phyloP scores from a whole-genome alignment of 2,329 filamentous ascomycete genomes.

The Cladosporium sp. region DNA sequence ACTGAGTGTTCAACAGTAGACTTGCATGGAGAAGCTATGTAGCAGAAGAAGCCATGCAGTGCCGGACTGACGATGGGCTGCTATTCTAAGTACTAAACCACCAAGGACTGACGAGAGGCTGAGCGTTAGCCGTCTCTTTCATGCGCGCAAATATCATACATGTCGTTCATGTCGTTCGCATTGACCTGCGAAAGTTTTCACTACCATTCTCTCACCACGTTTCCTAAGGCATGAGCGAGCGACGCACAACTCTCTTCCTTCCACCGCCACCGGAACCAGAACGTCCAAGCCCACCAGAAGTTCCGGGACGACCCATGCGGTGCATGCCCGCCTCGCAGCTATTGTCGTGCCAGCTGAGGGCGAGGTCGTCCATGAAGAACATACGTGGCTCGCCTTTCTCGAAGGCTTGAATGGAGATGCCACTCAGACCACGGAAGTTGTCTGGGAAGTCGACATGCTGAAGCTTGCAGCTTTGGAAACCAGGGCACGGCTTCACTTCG shows the following conservation, averaged over 20 bases:
- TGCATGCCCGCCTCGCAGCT: conserved; percentile 45
- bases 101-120: too few relatives aligned
- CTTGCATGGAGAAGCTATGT: conserved; percentile 1
- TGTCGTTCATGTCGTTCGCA: neutral
- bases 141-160: neutral
- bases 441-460: conserved; percentile 39
- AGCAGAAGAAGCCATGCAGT: neutral
- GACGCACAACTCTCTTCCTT: conserved; percentile 5
- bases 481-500: conserved; percentile 39
- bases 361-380: conserved; percentile 47
- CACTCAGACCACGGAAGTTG: conserved; percentile 39
- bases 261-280: neutral
- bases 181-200: neutral
- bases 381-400: conserved; percentile 32
- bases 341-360: conserved; percentile 47
- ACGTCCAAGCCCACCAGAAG: neutral
- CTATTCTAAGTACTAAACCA: neutral
- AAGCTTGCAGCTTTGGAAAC: conserved; percentile 38
- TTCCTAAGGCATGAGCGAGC: conserved; percentile 12
- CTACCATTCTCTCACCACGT: conserved; percentile 1
- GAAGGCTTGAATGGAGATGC: conserved; percentile 46
- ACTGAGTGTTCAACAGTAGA: too few relatives aligned
- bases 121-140: neutral
- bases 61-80: neutral
- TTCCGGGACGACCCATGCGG: conserved; percentile 7